Conservation (phyloP, 345 rosid genomes). For the Abelmoschus esculentus region DNA sequence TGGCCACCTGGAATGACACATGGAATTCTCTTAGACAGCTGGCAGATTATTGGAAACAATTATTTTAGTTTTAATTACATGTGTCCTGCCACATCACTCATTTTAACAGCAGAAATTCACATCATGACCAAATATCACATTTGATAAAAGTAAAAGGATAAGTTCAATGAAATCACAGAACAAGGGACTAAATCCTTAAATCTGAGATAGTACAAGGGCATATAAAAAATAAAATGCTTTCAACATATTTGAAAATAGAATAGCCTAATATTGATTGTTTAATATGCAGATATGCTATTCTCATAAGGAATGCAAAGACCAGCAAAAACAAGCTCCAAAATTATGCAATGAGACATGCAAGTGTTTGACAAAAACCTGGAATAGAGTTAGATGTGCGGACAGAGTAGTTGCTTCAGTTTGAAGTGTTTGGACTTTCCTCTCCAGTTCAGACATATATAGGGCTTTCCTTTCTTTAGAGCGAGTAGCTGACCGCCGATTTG, state of each 20-base stretch:
- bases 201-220: neutral
- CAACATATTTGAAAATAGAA: neutral
- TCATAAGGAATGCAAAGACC: neutral
- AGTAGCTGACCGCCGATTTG: constrained; percentile 86
- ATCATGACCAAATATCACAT: too few relatives aligned
- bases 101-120: too few relatives aligned
- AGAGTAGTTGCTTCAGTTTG: constrained; percentile 91
- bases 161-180: too few relatives aligned
- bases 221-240: neutral
- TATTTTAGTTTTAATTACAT: too few relatives aligned
- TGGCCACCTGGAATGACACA: too few relatives aligned
- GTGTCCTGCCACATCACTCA: too few relatives aligned
- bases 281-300: neutral
- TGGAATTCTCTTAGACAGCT: too few relatives aligned
- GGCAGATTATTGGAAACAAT: too few relatives aligned
- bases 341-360: neutral
- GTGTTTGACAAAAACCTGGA: constrained; percentile 42
- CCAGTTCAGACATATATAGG: constrained; percentile 64
- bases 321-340: neutral
- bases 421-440: constrained; percentile 76
- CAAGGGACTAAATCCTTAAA: neutral
- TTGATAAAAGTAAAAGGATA: too few relatives aligned
- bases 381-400: constrained; percentile 70
- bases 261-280: neutral
- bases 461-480: constrained; percentile 90